Evolutionary conservation across 805 yeast genomes (phyloP).

Genomic region (Kurtzmaniella fragi): DNA sequence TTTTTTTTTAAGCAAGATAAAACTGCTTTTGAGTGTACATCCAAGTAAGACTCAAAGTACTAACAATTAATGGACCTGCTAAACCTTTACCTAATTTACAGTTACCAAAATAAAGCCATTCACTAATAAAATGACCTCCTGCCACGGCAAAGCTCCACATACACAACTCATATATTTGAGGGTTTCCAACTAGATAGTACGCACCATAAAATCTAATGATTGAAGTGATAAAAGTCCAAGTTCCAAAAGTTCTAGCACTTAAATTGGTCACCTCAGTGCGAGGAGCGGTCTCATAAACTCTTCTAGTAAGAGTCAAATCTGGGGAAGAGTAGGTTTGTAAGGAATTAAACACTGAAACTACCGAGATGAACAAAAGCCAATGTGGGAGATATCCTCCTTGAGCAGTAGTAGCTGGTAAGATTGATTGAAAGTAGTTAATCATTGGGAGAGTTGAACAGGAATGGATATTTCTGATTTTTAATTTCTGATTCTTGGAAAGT

Average conservation of each 20-base stretch:
- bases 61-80: conserved; percentile 78
- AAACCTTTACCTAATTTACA: conserved; percentile 85
- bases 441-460: neutral
- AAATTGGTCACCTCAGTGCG: conserved; percentile 40
- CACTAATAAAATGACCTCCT: conserved; percentile 73
- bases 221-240: conserved; percentile 91
- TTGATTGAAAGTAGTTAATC: conserved; percentile 11
- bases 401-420: conserved; percentile 12
- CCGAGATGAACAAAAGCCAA: conserved; percentile 53
- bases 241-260: conserved; percentile 96
- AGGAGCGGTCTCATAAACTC: conserved; percentile 67
- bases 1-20: conserved; percentile 31
- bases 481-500: neutral
- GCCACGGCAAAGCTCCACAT: conserved; percentile 81
- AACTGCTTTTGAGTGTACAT: conserved; percentile 67
- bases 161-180: conserved; percentile 71
- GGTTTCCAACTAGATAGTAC: conserved; percentile 55
- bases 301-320: conserved; percentile 67
- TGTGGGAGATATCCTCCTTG: conserved; percentile 29
- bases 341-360: conserved; percentile 90
- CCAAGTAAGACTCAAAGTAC: conserved; percentile 72
- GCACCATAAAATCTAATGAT: conserved; percentile 87
- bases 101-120: conserved; percentile 76
- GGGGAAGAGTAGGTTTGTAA: conserved; percentile 71
- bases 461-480: neutral